Evolutionary conservation across 2,329 filamentous ascomycete genomes (phyloP).

Genomic region (Calonectria pauciramosa): DNA sequence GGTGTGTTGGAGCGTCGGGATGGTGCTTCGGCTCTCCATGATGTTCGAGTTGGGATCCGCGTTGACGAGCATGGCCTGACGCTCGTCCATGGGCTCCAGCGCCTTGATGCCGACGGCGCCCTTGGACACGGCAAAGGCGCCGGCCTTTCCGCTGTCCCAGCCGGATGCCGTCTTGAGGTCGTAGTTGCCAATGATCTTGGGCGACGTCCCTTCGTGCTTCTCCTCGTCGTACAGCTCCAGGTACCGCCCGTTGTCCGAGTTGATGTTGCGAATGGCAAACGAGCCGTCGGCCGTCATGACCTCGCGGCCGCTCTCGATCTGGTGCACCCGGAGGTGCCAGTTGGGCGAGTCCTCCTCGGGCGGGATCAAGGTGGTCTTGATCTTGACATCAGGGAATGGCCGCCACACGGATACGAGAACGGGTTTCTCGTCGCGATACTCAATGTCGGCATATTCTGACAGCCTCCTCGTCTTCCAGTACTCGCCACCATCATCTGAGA

Average conservation of each 20-base stretch:
- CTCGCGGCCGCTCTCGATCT: conserved; percentile 70
- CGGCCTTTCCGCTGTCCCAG: conserved; percentile 63
- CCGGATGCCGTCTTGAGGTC: conserved; percentile 68
- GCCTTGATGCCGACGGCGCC: conserved; percentile 71
- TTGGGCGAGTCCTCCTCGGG: conserved; percentile 70
- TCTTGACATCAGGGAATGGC: conserved; percentile 77
- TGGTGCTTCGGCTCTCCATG: conserved; percentile 77
- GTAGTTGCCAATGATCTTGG: conserved; percentile 72
- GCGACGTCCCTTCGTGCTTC: conserved; percentile 64
- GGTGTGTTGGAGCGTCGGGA: conserved; percentile 77
- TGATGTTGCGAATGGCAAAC: conserved; percentile 76
- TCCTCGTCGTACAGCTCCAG: conserved; percentile 63
- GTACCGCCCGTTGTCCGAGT: conserved; percentile 62
- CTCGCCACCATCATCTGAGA: conserved; percentile 83
- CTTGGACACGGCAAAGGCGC: conserved; percentile 70
- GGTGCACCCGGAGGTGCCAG: conserved; percentile 79
- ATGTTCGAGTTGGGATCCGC: conserved; percentile 86
- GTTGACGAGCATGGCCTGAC: conserved; percentile 76
- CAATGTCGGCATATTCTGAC: conserved; percentile 74
- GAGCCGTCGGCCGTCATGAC: conserved; percentile 81
- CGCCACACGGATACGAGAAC: conserved; percentile 79
- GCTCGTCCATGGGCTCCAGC: conserved; percentile 62
- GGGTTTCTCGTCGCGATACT: conserved; percentile 66
- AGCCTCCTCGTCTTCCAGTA: conserved; percentile 83
- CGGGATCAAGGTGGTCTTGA: conserved; percentile 76